Percentiles rank a stretch among this genome's conserved stretches.
These are phyloP conservation scores for Peniophora sp. DNA, from an alignment of 1,284 basidiomycete genomes.

Conservation along the genomic window DNA sequence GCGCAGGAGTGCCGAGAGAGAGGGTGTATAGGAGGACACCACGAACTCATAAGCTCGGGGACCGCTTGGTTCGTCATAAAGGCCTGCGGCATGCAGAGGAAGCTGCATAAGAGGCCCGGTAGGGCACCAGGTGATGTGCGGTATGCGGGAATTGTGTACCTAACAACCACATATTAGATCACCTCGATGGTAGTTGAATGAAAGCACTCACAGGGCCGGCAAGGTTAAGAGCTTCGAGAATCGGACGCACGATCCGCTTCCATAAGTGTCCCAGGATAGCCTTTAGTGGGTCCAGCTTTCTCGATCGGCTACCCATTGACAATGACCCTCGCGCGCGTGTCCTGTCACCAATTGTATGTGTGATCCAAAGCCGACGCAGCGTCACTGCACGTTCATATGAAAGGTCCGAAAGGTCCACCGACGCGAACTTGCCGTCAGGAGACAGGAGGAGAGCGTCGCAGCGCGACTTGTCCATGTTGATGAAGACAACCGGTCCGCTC, in stretches of 20 bases:
- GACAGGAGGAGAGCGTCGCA: constrained; percentile 3
- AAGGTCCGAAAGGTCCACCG: not conserved
- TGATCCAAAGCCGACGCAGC: too few species aligned
- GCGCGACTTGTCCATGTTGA: not conserved
- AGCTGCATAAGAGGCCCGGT: not conserved
- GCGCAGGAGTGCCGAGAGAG: not conserved
- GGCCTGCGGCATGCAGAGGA: not conserved
- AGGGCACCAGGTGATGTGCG: not conserved
- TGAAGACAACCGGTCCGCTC: constrained; percentile 5
- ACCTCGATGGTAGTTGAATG: too few species aligned
- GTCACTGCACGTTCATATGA: not conserved
- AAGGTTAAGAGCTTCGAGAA: too few species aligned
- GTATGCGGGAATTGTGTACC: too few species aligned
- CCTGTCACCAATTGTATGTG: too few species aligned
- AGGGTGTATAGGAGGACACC: not conserved
- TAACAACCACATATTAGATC: too few species aligned
- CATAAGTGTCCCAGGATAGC: too few species aligned
- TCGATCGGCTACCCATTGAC: too few species aligned
- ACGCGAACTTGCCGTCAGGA: not conserved
- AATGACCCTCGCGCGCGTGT: too few species aligned
- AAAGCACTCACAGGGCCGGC: too few species aligned
- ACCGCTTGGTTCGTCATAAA: not conserved
- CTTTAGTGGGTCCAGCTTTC: too few species aligned
- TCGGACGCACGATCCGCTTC: too few species aligned
- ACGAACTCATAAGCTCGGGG: not conserved